A percentile compares a stretch with the other conserved stretches of the same genome.
Evolutionary conservation across 352 stramenopile genomes (phyloP).

Genomic region (Globisporangium apiculatum): DNA sequence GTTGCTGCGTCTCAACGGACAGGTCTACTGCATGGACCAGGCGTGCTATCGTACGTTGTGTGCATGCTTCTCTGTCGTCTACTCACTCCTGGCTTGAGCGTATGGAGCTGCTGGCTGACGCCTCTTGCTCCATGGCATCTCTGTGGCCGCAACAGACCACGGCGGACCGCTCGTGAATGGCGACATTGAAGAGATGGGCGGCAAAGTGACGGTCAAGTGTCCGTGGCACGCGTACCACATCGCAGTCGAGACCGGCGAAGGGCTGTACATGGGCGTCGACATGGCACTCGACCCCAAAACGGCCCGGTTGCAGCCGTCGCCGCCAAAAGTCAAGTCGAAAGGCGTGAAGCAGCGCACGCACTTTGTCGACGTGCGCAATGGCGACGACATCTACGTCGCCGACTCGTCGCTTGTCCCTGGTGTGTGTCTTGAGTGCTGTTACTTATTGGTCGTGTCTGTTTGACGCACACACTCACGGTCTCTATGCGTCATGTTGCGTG

Average conservation of each 20-base stretch:
- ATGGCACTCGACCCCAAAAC: constrained; percentile 37
- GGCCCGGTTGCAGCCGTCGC: constrained; percentile 42
- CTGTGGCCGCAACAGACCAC: constrained; percentile 37
- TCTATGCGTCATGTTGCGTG: no score
- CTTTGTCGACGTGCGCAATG: constrained; percentile 64
- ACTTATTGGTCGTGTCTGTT: no score
- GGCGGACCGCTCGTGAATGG: constrained; percentile 69
- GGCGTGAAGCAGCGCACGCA: constrained; percentile 82
- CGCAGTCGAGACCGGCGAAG: constrained; percentile 69
- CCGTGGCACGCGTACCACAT: constrained; percentile 86
- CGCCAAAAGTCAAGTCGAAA: constrained; percentile 68
- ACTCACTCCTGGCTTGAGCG: background rate
- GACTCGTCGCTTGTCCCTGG: constrained; percentile 64
- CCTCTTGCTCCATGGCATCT: no score
- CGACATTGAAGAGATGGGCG: constrained; percentile 81
- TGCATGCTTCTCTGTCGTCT: constrained; percentile 1
- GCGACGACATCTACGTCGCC: constrained; percentile 64
- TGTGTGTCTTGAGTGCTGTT: constrained; percentile 3
- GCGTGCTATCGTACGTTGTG: constrained; percentile 68
- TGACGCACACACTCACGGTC: no score
- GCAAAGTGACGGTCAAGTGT: constrained; percentile 73
- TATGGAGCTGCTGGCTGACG: background rate
- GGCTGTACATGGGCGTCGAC: constrained; percentile 80
- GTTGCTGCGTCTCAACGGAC: constrained; percentile 45
- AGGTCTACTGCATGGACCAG: constrained; percentile 83